A percentile compares a stretch with the other conserved stretches of the same genome.
Evolutionary conservation across 2,329 filamentous ascomycete genomes (phyloP).

Genomic region (Colletotrichum melonis): DNA sequence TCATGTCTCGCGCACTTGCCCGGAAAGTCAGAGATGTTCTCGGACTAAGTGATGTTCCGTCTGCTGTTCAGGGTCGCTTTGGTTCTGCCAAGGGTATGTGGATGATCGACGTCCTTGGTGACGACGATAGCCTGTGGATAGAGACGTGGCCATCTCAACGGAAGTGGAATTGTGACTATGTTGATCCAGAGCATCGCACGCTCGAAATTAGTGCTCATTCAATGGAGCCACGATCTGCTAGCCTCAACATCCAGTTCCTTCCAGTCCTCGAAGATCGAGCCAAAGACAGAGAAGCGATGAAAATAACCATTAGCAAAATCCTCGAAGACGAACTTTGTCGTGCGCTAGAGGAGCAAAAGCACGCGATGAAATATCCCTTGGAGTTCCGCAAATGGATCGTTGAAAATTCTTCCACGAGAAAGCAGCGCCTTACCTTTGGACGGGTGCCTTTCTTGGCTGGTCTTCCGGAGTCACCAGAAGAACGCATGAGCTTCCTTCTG

Average conservation of each 20-base stretch:
- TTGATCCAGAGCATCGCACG: constrained; percentile 64
- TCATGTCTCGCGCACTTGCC: constrained; percentile 72
- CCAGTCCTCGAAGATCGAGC: constrained; percentile 74
- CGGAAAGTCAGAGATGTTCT: constrained; percentile 61
- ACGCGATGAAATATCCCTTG: constrained; percentile 60
- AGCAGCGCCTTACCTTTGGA: constrained; percentile 52
- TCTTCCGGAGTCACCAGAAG: constrained; percentile 60
- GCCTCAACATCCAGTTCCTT: constrained; percentile 76
- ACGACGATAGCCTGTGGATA: constrained; percentile 68
- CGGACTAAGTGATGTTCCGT: constrained; percentile 65
- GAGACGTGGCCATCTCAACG: constrained; percentile 73
- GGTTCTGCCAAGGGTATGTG: constrained; percentile 82
- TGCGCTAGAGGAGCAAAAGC: constrained; percentile 64
- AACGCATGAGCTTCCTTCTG: constrained; percentile 65
- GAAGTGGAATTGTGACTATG: constrained; percentile 71
- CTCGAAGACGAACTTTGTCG: constrained; percentile 60
- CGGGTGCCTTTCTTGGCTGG: constrained; percentile 59
- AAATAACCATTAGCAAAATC: constrained; percentile 57
- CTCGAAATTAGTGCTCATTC: constrained; percentile 72
- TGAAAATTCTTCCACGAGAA: constrained; percentile 48
- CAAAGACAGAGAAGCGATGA: constrained; percentile 55
- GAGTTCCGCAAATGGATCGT: constrained; percentile 66
- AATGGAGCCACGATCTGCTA: constrained; percentile 59
- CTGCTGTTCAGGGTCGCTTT: constrained; percentile 76
- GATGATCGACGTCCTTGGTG: constrained; percentile 68